Percentiles rank a stretch among this genome's conserved stretches.
These are phyloP conservation scores for Aureobasidium sp. DNA, from an alignment of 2,329 filamentous ascomycete genomes.

Conservation along the genomic window DNA sequence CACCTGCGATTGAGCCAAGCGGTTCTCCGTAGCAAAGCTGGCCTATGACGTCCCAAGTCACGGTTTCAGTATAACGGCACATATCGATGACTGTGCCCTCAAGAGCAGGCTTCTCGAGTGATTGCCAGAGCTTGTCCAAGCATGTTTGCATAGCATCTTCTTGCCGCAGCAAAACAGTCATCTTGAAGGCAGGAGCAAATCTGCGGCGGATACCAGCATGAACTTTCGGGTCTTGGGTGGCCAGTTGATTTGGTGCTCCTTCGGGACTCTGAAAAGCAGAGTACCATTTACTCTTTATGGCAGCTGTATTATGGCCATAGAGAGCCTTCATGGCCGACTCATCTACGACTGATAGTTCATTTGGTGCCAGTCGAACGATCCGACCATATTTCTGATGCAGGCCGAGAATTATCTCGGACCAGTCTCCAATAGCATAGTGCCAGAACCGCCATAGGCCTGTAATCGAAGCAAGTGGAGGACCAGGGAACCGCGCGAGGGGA, in stretches of 20 bases:
- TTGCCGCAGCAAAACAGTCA: constrained; percentile 35
- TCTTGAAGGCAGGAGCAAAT: constrained; percentile 34
- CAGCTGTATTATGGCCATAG: constrained; percentile 35
- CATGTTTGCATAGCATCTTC: constrained; percentile 30
- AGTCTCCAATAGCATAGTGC: constrained; percentile 5
- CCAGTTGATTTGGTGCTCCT: neutral
- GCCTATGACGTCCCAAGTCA: constrained; percentile 23
- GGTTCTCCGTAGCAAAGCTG: constrained; percentile 17
- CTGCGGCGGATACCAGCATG: constrained; percentile 3
- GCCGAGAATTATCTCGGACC: constrained; percentile 26
- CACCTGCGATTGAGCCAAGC: constrained; percentile 15
- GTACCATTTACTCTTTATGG: constrained; percentile 13
- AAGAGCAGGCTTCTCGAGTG: constrained; percentile 12
- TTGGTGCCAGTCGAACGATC: constrained; percentile 35
- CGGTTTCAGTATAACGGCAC: constrained; percentile 15
- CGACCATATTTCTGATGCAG: constrained; percentile 33
- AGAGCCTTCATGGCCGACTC: constrained; percentile 24
- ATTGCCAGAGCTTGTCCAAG: constrained; percentile 27
- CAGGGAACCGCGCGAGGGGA: constrained; percentile 10
- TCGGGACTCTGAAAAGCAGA: neutral
- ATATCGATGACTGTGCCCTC: constrained; percentile 22
- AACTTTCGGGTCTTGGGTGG: neutral
- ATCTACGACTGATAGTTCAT: constrained; percentile 32
- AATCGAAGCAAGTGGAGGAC: constrained; percentile 6
- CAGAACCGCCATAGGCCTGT: constrained; percentile 11